Evolutionary conservation across 257 asterid species (phyloP).

Genomic region (Rubia yunnanensis): DNA sequence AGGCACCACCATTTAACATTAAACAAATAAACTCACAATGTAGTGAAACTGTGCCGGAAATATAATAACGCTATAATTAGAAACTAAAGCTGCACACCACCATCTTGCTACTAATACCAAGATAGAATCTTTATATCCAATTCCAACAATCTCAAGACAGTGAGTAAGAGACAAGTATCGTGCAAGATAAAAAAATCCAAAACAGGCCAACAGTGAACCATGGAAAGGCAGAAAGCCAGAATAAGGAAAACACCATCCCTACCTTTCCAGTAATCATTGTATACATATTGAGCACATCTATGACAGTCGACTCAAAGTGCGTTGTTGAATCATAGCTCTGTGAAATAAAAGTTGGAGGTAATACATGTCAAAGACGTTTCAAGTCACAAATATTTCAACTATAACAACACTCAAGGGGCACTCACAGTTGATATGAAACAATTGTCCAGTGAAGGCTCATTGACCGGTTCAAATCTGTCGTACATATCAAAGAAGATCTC

Average conservation of each 20-base stretch:
- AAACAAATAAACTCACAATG: background rate
- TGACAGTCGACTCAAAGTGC: constrained; percentile 51
- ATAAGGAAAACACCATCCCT: constrained; percentile 4
- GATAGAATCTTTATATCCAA: background rate
- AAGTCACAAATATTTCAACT: constrained; percentile 5
- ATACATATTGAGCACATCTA: constrained; percentile 41
- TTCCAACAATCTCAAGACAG: background rate
- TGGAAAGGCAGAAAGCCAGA: constrained; percentile 1
- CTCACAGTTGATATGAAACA: constrained; percentile 90
- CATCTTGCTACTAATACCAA: background rate
- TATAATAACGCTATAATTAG: background rate
- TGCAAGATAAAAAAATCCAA: background rate
- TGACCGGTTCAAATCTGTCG: constrained; percentile 83
- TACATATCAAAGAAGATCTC: constrained; percentile 86
- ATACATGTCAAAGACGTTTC: constrained; percentile 6
- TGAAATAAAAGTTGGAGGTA: constrained; percentile 2
- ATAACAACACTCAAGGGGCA: constrained; percentile 13
- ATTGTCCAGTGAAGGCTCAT: constrained; percentile 75
- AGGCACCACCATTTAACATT: background rate
- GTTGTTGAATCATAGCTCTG: constrained; percentile 54
- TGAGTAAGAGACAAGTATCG: background rate
- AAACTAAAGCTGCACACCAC: too few species aligned
- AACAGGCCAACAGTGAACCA: background rate
- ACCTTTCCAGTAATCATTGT: constrained; percentile 50
- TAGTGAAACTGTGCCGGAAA: background rate